These are phyloP conservation scores for Hericium coralloides DNA, from an alignment of 768 basidiomycete species.

Conservation along the genomic window DNA sequence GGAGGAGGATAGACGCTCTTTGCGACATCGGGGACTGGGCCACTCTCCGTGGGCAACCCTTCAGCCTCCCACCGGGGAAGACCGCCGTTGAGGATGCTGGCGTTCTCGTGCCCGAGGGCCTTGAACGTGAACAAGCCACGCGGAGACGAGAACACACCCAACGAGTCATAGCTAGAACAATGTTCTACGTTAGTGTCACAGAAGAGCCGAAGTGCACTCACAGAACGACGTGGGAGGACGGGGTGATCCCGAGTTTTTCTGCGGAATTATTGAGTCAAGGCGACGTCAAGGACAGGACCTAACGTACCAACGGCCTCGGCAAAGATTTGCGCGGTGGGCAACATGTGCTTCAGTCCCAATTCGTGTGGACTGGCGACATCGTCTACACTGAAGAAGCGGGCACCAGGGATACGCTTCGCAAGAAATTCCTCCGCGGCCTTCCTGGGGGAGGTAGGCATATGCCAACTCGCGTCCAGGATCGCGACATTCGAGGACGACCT, in stretches of 20 bases:
- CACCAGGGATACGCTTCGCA: constrained; percentile 56
- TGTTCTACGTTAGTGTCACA: background rate
- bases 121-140: constrained; percentile 93
- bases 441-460: constrained; percentile 84
- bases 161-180: constrained; percentile 66
- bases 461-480: constrained; percentile 79
- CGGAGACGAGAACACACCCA: constrained; percentile 88
- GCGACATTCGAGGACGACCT: constrained; percentile 22
- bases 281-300: background rate
- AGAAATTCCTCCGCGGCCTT: constrained; percentile 62
- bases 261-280: background rate
- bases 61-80: constrained; percentile 74
- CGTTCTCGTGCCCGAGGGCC: constrained; percentile 79
- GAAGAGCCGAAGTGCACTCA: constrained; percentile 19
- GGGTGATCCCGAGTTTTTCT: constrained; percentile 67
- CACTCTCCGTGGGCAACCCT: constrained; percentile 44
- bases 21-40: constrained; percentile 17
- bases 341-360: constrained; percentile 89
- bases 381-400: constrained; percentile 76
- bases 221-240: constrained; percentile 77
- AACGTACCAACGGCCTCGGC: constrained; percentile 71
- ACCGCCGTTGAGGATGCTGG: constrained; percentile 90
- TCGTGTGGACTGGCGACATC: constrained; percentile 64
- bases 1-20: constrained; percentile 43
- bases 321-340: constrained; percentile 68